Evolutionary conservation across 129 eudicot genomes (phyloP).

Genomic region (Heracleum sosnowskyi): DNA sequence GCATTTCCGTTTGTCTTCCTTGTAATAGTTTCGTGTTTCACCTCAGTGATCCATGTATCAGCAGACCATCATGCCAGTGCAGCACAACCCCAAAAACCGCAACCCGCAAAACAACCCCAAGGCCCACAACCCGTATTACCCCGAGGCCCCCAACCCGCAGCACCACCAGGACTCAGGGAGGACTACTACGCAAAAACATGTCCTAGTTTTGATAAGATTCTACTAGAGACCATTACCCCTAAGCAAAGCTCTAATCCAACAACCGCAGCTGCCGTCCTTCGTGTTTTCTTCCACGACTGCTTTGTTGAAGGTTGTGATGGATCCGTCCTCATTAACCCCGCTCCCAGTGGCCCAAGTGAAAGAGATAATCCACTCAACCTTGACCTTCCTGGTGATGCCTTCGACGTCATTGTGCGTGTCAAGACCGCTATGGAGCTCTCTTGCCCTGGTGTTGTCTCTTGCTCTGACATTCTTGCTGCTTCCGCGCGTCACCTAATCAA

Average conservation of each 20-base stretch:
- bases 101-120: not conserved
- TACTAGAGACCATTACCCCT: constrained; percentile 14
- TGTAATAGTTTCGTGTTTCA: not conserved
- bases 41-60: not conserved
- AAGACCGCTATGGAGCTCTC: not conserved
- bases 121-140: not conserved
- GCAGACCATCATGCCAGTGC: too few relatives aligned
- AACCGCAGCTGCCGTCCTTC: not conserved
- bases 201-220: not conserved
- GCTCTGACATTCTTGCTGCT: not conserved
- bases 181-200: not conserved
- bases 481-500: not conserved
- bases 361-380: not conserved
- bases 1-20: not conserved
- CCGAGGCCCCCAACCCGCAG: not conserved
- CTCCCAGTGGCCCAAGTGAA: not conserved
- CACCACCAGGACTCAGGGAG: constrained; percentile 11
- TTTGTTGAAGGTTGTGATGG: not conserved
- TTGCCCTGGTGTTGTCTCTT: constrained; percentile 1
- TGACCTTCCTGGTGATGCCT: constrained; percentile 7
- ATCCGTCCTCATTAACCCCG: not conserved
- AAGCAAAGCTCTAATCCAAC: not conserved
- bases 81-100: not conserved
- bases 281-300: constrained; percentile 2
- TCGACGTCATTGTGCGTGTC: not conserved